A percentile compares a stretch with the other conserved stretches of the same genome.
phyloP scores from a whole-genome alignment of 495 filamentous ascomycete genomes.

The Cercophora sp. region DNA sequence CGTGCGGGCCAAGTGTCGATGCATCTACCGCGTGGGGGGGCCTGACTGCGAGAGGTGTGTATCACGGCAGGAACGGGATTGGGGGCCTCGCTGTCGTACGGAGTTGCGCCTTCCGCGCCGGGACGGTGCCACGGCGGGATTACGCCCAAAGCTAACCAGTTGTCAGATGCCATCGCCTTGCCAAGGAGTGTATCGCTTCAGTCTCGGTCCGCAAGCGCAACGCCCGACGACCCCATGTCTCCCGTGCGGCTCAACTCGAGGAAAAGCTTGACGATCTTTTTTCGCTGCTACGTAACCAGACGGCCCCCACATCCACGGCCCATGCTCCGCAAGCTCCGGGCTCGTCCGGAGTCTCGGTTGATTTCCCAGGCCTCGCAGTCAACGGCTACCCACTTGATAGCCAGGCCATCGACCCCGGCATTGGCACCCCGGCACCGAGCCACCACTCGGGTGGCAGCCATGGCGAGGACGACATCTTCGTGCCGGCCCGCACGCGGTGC shows the following conservation, averaged over 20 bases:
- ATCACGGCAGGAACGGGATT: background rate
- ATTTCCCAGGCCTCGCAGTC: background rate
- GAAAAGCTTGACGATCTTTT: slow-evolving; percentile 45
- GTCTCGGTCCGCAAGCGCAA: slow-evolving; percentile 37
- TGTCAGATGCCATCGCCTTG: slow-evolving; percentile 35
- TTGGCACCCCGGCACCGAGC: background rate
- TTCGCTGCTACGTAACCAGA: slow-evolving; percentile 36
- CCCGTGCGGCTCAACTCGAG: slow-evolving; percentile 41
- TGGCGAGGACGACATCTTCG: background rate
- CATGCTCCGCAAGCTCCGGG: background rate
- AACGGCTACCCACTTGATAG: background rate
- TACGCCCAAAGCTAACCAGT: background rate
- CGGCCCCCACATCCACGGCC: slow-evolving; percentile 8
- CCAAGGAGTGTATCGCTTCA: slow-evolving; percentile 39
- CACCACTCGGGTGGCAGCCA: background rate
- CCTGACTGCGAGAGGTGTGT: slow-evolving; percentile 2
- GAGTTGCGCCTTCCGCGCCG: too few species aligned
- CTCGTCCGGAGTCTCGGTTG: too few species aligned
- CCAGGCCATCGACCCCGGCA: background rate
- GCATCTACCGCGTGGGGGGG: slow-evolving; percentile 7
- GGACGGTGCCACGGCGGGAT: background rate
- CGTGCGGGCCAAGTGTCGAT: slow-evolving; percentile 51
- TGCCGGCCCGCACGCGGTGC: background rate
- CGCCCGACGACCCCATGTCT: slow-evolving; percentile 22
- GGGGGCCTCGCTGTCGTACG: background rate